Evolutionary conservation across 148 eudicot genomes (phyloP), one percentile per base, ranked within the genome.

Genomic region (Arbutus unedo): DNA sequence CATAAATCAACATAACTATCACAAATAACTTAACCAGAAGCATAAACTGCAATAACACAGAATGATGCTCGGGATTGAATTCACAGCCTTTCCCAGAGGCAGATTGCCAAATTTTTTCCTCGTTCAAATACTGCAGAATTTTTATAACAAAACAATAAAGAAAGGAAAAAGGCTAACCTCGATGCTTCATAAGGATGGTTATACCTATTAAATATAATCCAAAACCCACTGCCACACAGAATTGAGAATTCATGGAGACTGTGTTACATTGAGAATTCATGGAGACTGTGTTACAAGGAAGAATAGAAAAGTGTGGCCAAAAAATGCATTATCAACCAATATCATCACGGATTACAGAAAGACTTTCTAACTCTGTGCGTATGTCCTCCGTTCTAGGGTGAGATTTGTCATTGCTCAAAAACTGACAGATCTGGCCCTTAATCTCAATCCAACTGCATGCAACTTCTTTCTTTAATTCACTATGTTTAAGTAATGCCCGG

Each of bases 361-460:
- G 87, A 81, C 85, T 85, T 76, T 85, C 89, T 74, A 90, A 78
- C 80, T 81, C 83, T 70, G 68, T 74, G 86, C 85, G 79, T 56
- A 92, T 86, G 85, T 91, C 85, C 78, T 82, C 83, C 79, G 81
- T 83, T 66, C 60, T 79, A 18, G 82, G 83, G 85, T 88, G 90
- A 73, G 86, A 85, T 83, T 78, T 86, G 68, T 91, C 91, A 76
- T 86, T 87, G 78, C 82, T 85, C 25, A 88, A 76, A 82, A 91
- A 90, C 45, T 83, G 86, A 83, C 55, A 82, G 51, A 89, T 72
- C 11, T 80, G 62, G 13, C 91, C 85, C 50, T 84, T 89, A 21
- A 88, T 21, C 77, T 91, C 91, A 70, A 91, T 84, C 91, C 91
- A 89, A 83, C 91, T 89, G 74, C 86, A 85, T 3, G 88, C 91